Evolutionary conservation across 192 early-diverging fungal genomes (phyloP).

Genomic region (Coemansia sp.): DNA sequence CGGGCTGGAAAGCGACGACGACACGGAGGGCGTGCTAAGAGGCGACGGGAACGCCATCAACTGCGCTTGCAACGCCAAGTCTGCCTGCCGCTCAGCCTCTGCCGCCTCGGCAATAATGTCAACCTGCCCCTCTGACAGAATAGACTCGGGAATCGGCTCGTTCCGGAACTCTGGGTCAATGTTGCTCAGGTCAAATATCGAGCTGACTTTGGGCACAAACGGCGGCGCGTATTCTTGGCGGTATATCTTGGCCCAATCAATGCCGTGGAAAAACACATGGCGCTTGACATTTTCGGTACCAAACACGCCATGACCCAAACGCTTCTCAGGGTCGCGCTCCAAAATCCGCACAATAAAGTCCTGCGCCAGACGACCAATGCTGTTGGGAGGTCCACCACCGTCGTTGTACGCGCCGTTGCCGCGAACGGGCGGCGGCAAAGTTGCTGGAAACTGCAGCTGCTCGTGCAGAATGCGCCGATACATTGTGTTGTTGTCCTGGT

Average conservation of each 20-base stretch:
- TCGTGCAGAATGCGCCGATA: constrained; percentile 48
- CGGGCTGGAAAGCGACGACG: constrained; percentile 17
- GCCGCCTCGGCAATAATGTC: constrained; percentile 41
- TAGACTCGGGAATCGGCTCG: constrained; percentile 48
- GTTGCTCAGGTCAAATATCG: constrained; percentile 53
- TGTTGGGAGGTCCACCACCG: constrained; percentile 14
- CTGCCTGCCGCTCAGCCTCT: constrained; percentile 47
- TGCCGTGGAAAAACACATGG: constrained; percentile 62
- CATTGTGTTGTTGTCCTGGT: constrained; percentile 52
- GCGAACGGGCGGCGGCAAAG: constrained; percentile 32
- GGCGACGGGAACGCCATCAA: constrained; percentile 45
- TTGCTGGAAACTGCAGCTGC: constrained; percentile 36
- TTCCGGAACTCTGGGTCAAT: constrained; percentile 57
- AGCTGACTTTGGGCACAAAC: constrained; percentile 64
- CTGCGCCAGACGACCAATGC: constrained; percentile 33
- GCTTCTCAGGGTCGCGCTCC: constrained; percentile 60
- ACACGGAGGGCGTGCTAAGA: constrained; percentile 16
- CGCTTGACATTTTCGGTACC: constrained; percentile 62
- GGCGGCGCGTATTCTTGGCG: constrained; percentile 65
- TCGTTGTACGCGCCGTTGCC: constrained; percentile 35
- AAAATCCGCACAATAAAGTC: constrained; percentile 58
- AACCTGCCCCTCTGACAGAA: constrained; percentile 46
- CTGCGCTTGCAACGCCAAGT: constrained; percentile 40
- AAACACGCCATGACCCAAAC: constrained; percentile 60
- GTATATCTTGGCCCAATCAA: constrained; percentile 67